A percentile compares a stretch with the other conserved stretches of the same genome.
Evolutionary conservation across 2,329 filamentous ascomycete species (phyloP).

Genomic region (Paraphaeosphaeria minitans): DNA sequence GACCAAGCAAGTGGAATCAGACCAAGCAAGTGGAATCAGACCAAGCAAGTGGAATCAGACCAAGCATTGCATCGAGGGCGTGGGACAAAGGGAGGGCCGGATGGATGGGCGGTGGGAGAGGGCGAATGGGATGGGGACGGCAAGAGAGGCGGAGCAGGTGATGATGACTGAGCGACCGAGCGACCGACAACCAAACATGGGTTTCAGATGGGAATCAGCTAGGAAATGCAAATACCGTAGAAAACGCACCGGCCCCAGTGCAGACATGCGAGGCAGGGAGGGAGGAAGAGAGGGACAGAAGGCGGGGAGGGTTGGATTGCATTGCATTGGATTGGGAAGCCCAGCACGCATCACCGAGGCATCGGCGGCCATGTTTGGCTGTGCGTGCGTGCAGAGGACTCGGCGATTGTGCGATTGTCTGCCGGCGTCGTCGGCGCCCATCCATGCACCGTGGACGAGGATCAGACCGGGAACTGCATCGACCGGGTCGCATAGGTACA

Average conservation of each 20-base stretch:
- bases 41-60: no score
- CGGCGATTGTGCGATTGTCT: neutral
- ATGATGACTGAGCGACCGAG: neutral
- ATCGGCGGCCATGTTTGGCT: neutral
- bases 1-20: no score
- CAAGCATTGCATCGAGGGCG: no score
- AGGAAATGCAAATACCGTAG: constrained; percentile 7
- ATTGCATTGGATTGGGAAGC: neutral
- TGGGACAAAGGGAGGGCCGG: no score
- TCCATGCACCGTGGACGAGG: neutral
- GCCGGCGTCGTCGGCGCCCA: constrained; percentile 1
- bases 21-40: no score
- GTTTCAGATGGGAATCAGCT: neutral
- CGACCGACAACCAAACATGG: neutral
- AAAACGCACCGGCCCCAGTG: no score
- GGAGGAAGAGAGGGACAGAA: no score
- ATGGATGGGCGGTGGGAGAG: neutral
- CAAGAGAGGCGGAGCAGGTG: neutral
- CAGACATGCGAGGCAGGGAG: neutral
- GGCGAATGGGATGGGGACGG: constrained; percentile 1
- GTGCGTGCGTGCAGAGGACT: neutral
- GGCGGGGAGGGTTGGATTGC: no score
- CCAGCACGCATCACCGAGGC: constrained; percentile 1
- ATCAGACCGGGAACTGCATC: neutral
- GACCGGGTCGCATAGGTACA: neutral